A percentile compares a stretch with the other conserved stretches of the same genome.
phyloP scores from a whole-genome alignment of 2,329 filamentous ascomycete species.

The Fusarium siculi region DNA sequence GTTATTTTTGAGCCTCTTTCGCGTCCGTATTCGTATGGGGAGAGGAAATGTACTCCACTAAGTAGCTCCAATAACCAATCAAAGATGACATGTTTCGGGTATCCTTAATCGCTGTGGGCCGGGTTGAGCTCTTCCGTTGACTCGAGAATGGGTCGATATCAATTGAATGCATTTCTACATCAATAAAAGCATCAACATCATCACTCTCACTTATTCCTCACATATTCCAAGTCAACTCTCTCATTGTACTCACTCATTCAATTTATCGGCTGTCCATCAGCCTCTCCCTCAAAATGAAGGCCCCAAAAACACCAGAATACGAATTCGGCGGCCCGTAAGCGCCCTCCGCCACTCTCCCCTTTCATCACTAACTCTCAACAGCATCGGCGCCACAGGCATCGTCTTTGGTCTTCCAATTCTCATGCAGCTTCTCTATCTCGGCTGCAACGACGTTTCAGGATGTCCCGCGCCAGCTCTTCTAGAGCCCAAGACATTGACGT shows the following conservation, averaged over 20 bases:
- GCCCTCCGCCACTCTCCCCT: too few species aligned
- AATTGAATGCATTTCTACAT: neutral
- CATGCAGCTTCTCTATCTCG: slow-evolving; percentile 78
- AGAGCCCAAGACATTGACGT: slow-evolving; percentile 72
- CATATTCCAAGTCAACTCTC: neutral
- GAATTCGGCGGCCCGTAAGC: slow-evolving; percentile 51
- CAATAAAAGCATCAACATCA: neutral
- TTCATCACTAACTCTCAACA: slow-evolving; percentile 47
- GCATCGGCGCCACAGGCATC: slow-evolving; percentile 77
- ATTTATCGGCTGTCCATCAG: accelerated
- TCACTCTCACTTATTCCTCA: neutral
- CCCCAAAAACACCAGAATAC: slow-evolving; percentile 30
- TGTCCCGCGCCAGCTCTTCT: slow-evolving; percentile 84
- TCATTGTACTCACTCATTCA: neutral
- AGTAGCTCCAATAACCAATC: neutral
- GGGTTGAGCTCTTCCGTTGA: slow-evolving; percentile 29
- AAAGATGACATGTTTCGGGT: neutral
- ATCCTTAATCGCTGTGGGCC: slow-evolving; percentile 22
- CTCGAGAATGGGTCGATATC: slow-evolving; percentile 33
- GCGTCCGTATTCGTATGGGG: slow-evolving; percentile 18
- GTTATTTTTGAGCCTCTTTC: accelerated
- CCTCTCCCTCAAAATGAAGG: slow-evolving; percentile 12
- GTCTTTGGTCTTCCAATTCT: slow-evolving; percentile 80
- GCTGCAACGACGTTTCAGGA: slow-evolving; percentile 88
- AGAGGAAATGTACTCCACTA: neutral